A percentile compares a stretch with the other conserved stretches of the same genome.
Evolutionary conservation across 1,284 basidiomycete species (phyloP).

Genomic region (Waitea zeae): DNA sequence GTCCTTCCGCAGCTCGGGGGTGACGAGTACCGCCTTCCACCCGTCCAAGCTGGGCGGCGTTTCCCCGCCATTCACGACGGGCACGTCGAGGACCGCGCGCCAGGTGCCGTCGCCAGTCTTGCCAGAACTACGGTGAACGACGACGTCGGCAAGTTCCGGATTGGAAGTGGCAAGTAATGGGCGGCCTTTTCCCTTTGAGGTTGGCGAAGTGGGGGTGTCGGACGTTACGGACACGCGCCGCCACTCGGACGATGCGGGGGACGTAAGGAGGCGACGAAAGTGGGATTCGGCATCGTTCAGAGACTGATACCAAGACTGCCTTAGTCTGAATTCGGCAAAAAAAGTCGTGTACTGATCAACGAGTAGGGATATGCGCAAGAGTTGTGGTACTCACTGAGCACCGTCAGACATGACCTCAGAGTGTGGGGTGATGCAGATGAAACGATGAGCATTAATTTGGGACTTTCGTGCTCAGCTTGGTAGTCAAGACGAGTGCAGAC

Average conservation of each 20-base stretch:
- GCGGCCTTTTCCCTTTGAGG: conserved; percentile 39
- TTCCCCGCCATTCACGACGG: conserved; percentile 42
- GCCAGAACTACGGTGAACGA: conserved; percentile 45
- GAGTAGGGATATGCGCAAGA: too few species aligned
- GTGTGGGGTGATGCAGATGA: too few species aligned
- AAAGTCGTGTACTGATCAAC: too few species aligned
- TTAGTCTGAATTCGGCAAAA: conserved; percentile 48
- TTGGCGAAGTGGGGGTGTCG: conserved; percentile 19
- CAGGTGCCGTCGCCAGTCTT: conserved; percentile 65
- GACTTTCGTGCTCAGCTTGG: too few species aligned
- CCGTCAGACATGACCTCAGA: too few species aligned
- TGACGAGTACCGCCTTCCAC: conserved; percentile 72
- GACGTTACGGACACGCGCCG: conserved; percentile 37
- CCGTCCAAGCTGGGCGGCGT: conserved; percentile 52
- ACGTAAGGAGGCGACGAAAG: conserved; percentile 52
- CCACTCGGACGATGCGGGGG: conserved; percentile 48
- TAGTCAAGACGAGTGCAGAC: too few species aligned
- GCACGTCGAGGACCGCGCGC: conserved; percentile 69
- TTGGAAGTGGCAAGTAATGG: too few species aligned
- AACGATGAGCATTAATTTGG: too few species aligned
- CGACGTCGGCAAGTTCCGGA: conserved; percentile 48
- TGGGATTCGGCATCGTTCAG: conserved; percentile 51
- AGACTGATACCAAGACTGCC: conserved; percentile 57
- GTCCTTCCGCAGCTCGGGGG: conserved; percentile 71
- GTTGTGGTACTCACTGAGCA: too few species aligned